Evolutionary conservation across 495 filamentous ascomycete genomes (phyloP).

Genomic region (Neurospora tetraspora): DNA sequence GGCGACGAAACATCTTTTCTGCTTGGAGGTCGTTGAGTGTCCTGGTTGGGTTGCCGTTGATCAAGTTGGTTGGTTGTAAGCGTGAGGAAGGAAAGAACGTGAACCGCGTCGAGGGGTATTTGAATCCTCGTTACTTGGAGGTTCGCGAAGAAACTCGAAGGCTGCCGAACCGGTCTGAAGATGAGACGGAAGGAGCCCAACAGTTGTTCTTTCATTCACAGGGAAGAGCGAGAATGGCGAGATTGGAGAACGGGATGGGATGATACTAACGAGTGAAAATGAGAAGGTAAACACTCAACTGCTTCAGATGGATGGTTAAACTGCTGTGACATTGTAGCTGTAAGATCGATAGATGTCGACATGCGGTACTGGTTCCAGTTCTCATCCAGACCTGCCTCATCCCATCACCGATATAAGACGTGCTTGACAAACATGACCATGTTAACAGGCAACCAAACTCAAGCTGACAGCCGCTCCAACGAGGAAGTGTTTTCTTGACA

Average conservation of each 20-base stretch:
- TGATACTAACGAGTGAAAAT: background rate
- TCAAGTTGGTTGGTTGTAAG: background rate
- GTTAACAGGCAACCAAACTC: background rate
- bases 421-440: background rate
- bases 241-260: background rate
- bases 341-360: background rate
- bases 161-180: background rate
- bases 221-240: background rate
- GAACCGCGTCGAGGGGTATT: background rate
- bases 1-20: constrained; percentile 57
- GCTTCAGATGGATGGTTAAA: background rate
- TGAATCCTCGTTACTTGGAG: background rate
- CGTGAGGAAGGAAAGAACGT: background rate
- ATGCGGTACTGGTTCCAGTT: background rate
- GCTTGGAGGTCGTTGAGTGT: background rate
- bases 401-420: background rate
- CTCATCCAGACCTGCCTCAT: background rate
- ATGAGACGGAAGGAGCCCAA: background rate
- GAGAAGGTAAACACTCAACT: background rate
- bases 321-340: background rate
- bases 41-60: background rate
- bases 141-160: background rate
- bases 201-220: background rate
- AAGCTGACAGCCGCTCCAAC: background rate
- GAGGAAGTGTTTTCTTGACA: background rate